Evolutionary conservation across 2,329 filamentous ascomycete species (phyloP).

Genomic region (Nemania abortiva): DNA sequence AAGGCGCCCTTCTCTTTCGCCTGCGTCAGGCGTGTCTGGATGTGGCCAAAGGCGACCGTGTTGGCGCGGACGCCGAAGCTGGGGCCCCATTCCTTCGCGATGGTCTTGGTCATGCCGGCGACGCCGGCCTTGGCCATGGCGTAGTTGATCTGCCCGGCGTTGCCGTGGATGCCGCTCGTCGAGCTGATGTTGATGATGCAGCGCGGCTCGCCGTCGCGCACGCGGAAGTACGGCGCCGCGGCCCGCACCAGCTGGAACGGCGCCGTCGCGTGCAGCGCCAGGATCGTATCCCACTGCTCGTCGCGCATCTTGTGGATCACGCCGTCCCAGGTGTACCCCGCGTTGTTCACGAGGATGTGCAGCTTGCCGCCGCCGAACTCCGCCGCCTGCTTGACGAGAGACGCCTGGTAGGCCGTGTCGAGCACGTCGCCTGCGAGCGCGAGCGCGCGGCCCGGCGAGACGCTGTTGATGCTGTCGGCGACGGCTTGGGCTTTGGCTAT

Average conservation of each 20-base stretch:
- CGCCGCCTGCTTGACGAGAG: conserved; percentile 79
- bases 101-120: conserved; percentile 85
- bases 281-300: conserved; percentile 91
- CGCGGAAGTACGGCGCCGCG: conserved; percentile 87
- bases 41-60: conserved; percentile 86
- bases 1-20: conserved; percentile 88
- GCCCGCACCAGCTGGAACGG: conserved; percentile 86
- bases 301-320: conserved; percentile 94
- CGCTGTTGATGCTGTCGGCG: conserved; percentile 78
- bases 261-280: conserved; percentile 84
- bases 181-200: conserved; percentile 87
- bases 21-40: conserved; percentile 82
- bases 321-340: conserved; percentile 92
- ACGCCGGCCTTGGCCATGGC: conserved; percentile 86
- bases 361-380: conserved; percentile 89
- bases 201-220: conserved; percentile 83
- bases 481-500: conserved; percentile 76
- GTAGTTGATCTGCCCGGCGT: conserved; percentile 93
- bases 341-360: conserved; percentile 92
- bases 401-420: conserved; percentile 75
- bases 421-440: conserved; percentile 83
- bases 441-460: conserved; percentile 73
- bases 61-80: conserved; percentile 84
- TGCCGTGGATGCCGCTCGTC: conserved; percentile 85
- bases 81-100: conserved; percentile 93